A percentile compares a stretch with the other conserved stretches of the same genome.
phyloP scores from a whole-genome alignment of 169 alveolate genomes.

The Plasmodium vinckei region DNA sequence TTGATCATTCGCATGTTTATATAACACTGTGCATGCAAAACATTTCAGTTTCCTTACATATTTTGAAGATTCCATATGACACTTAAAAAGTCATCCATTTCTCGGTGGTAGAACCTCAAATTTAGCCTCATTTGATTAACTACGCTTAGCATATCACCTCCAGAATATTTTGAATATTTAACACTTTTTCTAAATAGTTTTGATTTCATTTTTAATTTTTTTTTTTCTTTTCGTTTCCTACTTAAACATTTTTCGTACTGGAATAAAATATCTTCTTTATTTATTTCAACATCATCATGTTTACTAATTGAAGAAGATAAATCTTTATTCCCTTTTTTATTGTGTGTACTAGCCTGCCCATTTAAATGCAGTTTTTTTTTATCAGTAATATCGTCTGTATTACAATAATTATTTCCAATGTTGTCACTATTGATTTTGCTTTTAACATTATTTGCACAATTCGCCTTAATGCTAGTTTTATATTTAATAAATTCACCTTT shows the following conservation, averaged over 20 bases:
- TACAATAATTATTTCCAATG: too few relatives aligned
- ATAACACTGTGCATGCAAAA: background rate
- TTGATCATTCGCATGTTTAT: background rate
- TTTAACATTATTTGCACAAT: background rate
- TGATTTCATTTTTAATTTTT: slow-evolving; percentile 16
- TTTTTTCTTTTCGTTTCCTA: slow-evolving; percentile 35
- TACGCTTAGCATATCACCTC: slow-evolving; percentile 18
- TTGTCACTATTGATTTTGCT: background rate
- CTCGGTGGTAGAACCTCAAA: slow-evolving; percentile 64
- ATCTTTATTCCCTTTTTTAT: background rate
- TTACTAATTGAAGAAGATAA: slow-evolving; percentile 1
- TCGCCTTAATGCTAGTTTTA: background rate
- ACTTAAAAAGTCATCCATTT: slow-evolving; percentile 45
- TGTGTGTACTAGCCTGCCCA: background rate
- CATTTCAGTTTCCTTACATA: slow-evolving; percentile 19
- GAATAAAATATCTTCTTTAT: slow-evolving; percentile 21
- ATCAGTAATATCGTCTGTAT: background rate
- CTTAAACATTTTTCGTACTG: slow-evolving; percentile 56
- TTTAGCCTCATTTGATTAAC: slow-evolving; percentile 43
- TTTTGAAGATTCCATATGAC: slow-evolving; percentile 72
- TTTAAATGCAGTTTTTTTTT: background rate
- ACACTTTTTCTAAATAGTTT: slow-evolving; percentile 52
- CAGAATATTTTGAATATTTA: slow-evolving; percentile 28
- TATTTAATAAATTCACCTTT: background rate
- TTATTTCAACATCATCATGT: slow-evolving; percentile 13